A percentile compares a stretch with the other conserved stretches of the same genome.
phyloP scores from a whole-genome alignment of 1,284 basidiomycete genomes.

The Lentinus polychrous region DNA sequence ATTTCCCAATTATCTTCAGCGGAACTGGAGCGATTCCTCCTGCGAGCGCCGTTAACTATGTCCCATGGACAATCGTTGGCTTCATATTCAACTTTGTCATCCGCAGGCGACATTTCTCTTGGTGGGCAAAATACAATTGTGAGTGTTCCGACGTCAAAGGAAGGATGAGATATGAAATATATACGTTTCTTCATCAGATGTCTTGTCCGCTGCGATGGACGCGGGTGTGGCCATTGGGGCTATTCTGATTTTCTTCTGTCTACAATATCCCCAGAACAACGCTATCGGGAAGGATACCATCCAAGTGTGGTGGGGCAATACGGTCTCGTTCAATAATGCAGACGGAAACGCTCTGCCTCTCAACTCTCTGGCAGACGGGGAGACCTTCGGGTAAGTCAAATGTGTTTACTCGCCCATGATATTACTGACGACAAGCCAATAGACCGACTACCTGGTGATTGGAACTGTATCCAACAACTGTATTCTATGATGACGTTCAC shows the following conservation, averaged over 20 bases:
- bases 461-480: no score
- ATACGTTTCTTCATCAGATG: slow-evolving; percentile 25
- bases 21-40: slow-evolving; percentile 48
- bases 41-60: slow-evolving; percentile 38
- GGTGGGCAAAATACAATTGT: slow-evolving; percentile 51
- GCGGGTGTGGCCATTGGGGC: slow-evolving; percentile 53
- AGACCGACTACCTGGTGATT: background rate
- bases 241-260: slow-evolving; percentile 59
- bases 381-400: slow-evolving; percentile 32
- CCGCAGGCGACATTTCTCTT: slow-evolving; percentile 40
- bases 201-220: slow-evolving; percentile 53
- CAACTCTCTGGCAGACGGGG: slow-evolving; percentile 22
- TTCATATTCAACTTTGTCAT: slow-evolving; percentile 52
- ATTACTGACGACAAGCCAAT: background rate
- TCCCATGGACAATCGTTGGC: slow-evolving; percentile 43
- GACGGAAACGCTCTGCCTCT: slow-evolving; percentile 30
- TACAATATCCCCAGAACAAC: slow-evolving; percentile 62
- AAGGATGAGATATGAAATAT: background rate
- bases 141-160: slow-evolving; percentile 5
- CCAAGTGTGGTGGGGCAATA: slow-evolving; percentile 71
- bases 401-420: background rate
- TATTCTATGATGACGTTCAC: no score
- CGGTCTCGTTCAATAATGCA: slow-evolving; percentile 37
- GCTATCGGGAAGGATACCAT: slow-evolving; percentile 48
- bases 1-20: slow-evolving; percentile 47